Conservation (phyloP, 2,329 filamentous ascomycete species). For the Arachnomyces sp. region DNA sequence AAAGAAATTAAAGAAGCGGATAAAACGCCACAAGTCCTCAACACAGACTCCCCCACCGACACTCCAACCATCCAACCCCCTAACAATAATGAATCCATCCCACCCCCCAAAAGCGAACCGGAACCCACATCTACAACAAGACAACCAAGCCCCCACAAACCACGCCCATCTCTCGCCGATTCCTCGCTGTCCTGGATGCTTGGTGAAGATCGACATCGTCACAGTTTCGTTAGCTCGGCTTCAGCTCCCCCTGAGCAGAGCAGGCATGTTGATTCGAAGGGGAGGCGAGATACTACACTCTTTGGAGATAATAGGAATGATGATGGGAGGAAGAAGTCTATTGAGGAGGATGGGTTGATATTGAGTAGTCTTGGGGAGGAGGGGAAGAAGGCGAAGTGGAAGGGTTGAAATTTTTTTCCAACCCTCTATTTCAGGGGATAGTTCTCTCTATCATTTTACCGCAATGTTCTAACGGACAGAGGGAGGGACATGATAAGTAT, state of each 20-base stretch:
- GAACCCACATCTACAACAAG: not conserved
- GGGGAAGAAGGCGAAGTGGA: no score
- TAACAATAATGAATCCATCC: no score
- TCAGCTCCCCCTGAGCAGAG: constrained; percentile 38
- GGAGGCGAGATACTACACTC: constrained; percentile 24
- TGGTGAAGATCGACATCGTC: constrained; percentile 35
- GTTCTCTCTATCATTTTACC: no score
- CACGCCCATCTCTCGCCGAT: constrained; percentile 36
- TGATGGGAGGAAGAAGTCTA: constrained; percentile 20
- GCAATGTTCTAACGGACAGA: no score
- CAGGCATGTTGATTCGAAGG: constrained; percentile 24
- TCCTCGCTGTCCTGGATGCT: constrained; percentile 46
- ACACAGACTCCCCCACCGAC: not conserved
- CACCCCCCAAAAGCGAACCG: not conserved
- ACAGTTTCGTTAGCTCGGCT: constrained; percentile 38
- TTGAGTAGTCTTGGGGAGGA: constrained; percentile 30
- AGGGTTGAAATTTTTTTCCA: not conserved
- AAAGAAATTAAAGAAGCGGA: constrained; percentile 1
- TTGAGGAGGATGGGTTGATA: constrained; percentile 32
- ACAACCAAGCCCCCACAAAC: not conserved
- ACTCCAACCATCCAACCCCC: not conserved
- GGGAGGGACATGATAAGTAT: no score
- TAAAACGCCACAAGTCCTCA: not conserved
- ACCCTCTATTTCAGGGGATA: not conserved
- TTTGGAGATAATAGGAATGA: constrained; percentile 9